Conservation (phyloP, 768 basidiomycete genomes). For the Pleurotus eryngii region DNA sequence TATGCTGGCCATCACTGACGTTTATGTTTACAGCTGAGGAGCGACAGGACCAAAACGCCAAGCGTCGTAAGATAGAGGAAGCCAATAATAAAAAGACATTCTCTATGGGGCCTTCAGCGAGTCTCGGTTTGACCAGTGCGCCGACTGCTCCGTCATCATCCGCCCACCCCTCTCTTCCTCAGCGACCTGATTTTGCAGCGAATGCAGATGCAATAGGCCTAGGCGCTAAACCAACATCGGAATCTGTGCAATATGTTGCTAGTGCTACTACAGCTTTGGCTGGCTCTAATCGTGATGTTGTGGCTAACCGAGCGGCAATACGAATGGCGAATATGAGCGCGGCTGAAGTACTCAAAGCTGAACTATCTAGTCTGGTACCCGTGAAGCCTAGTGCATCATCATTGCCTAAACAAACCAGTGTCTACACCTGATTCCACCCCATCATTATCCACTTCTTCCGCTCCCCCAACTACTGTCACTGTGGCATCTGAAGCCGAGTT, state of each 20-base stretch:
- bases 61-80: slow-evolving; percentile 73
- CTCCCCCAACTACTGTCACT: neutral
- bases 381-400: slow-evolving; percentile 41
- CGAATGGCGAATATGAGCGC: slow-evolving; percentile 97
- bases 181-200: slow-evolving; percentile 69
- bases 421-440: slow-evolving; percentile 18
- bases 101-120: slow-evolving; percentile 43
- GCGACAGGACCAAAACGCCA: slow-evolving; percentile 87
- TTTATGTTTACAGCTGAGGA: slow-evolving; percentile 69
- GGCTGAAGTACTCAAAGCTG: slow-evolving; percentile 89
- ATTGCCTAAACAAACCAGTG: slow-evolving; percentile 32
- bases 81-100: slow-evolving; percentile 38
- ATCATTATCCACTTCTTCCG: slow-evolving; percentile 5
- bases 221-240: slow-evolving; percentile 57
- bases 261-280: slow-evolving; percentile 70
- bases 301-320: slow-evolving; percentile 85
- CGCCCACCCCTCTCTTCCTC: slow-evolving; percentile 59
- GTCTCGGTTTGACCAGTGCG: slow-evolving; percentile 44
- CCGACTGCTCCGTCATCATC: slow-evolving; percentile 37
- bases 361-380: slow-evolving; percentile 61
- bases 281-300: slow-evolving; percentile 87
- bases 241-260: slow-evolving; percentile 55
- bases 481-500: neutral
- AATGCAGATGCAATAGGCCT: slow-evolving; percentile 77
- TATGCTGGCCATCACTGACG: slow-evolving; percentile 22